Evolutionary conservation across 1,284 basidiomycete genomes (phyloP).

Genomic region (Tremellales sp.): DNA sequence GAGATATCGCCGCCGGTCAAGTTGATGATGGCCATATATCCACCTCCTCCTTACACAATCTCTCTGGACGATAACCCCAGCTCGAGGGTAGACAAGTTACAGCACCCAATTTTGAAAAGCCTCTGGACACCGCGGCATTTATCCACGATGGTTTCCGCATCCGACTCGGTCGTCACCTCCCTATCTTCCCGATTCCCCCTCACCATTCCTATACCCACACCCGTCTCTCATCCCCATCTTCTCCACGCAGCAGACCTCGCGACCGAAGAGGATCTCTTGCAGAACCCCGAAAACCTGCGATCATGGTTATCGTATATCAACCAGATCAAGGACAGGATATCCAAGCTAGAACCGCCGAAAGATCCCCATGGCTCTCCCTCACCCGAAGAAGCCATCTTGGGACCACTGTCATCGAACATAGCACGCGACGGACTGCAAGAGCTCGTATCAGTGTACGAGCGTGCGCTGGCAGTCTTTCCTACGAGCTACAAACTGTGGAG

Average conservation of each 20-base stretch:
- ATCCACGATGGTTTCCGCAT: constrained; percentile 25
- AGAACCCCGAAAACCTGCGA: constrained; percentile 85
- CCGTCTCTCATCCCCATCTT: constrained; percentile 69
- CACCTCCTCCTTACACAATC: too few species aligned
- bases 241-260: constrained; percentile 73
- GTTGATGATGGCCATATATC: too few species aligned
- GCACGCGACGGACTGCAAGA: constrained; percentile 74
- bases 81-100: too few species aligned
- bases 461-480: constrained; percentile 82
- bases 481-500: constrained; percentile 93
- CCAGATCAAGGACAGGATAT: constrained; percentile 63
- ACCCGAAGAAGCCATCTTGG: constrained; percentile 44
- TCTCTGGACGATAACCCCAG: too few species aligned
- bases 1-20: neutral
- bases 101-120: too few species aligned
- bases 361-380: constrained; percentile 27
- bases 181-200: constrained; percentile 63
- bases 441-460: constrained; percentile 86
- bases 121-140: too few species aligned
- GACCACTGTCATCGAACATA: constrained; percentile 62
- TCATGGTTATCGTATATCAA: constrained; percentile 88
- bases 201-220: constrained; percentile 77
- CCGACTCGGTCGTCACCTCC: constrained; percentile 27
- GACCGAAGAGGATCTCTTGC: constrained; percentile 91
- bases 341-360: constrained; percentile 55